phyloP scores from a whole-genome alignment of 2,329 filamentous ascomycete genomes.

The Metarhizium brunneum region DNA sequence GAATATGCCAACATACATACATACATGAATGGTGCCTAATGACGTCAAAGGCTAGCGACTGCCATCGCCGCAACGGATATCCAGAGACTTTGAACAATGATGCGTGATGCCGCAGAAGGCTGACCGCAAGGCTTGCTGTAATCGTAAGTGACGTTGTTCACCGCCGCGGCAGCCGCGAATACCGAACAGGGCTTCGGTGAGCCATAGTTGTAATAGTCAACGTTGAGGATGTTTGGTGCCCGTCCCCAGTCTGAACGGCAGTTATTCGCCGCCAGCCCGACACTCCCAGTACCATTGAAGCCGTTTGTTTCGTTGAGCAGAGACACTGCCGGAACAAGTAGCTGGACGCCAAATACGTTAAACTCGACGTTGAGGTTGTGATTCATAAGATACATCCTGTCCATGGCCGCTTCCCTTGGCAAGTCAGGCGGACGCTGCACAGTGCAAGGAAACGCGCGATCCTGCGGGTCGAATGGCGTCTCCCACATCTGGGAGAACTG shows the following conservation, averaged over 20 bases:
- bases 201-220: constrained; percentile 77
- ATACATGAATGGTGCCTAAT: neutral
- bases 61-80: constrained; percentile 18
- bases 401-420: constrained; percentile 38
- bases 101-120: neutral
- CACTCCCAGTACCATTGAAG: constrained; percentile 51
- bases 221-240: constrained; percentile 69
- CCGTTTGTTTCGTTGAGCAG: constrained; percentile 65
- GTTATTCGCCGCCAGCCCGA: constrained; percentile 54
- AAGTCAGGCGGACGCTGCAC: constrained; percentile 68
- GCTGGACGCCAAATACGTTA: constrained; percentile 49
- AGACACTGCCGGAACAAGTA: constrained; percentile 65
- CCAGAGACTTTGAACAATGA: constrained; percentile 4
- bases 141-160: constrained; percentile 65
- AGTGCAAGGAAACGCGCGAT: constrained; percentile 64
- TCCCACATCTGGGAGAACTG: constrained; percentile 88
- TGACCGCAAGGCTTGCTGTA: constrained; percentile 43
- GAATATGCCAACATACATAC: neutral
- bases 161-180: constrained; percentile 60
- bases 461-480: constrained; percentile 68
- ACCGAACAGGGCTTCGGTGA: constrained; percentile 54
- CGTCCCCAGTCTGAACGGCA: constrained; percentile 55
- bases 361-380: constrained; percentile 84
- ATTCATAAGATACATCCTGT: constrained; percentile 73
- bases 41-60: neutral